phyloP scores from a whole-genome alignment of 192 early-diverging fungal genomes.

The Chytriomyces hyalinus region DNA sequence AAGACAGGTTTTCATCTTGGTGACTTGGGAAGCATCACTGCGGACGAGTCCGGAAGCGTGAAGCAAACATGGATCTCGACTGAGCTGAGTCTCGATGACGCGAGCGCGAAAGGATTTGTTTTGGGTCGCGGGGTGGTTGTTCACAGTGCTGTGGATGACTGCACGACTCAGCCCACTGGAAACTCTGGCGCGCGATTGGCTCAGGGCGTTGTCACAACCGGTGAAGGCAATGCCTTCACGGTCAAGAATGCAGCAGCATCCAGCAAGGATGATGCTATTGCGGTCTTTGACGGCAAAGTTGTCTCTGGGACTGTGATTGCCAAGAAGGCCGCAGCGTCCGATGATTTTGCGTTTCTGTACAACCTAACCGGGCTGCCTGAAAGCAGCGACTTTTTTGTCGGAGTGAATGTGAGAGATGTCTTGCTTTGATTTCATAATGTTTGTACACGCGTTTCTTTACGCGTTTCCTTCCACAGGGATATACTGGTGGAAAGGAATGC shows the following conservation, averaged over 20 bases:
- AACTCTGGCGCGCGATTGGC: conserved; percentile 24
- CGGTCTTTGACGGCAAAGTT: not conserved
- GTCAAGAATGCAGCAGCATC: not conserved
- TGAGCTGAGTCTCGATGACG: not conserved
- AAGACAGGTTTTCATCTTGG: conserved; percentile 9
- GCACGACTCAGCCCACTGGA: conserved; percentile 37
- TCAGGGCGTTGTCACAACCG: conserved; percentile 19
- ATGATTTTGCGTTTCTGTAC: not conserved
- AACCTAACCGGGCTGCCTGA: not conserved
- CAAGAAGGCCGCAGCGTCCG: not conserved
- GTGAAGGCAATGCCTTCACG: not conserved
- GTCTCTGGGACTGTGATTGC: not conserved
- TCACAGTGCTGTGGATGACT: conserved; percentile 22
- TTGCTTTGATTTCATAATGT: too few relatives aligned
- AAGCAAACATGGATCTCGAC: not conserved
- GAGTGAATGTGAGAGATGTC: not conserved
- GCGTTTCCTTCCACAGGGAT: too few relatives aligned
- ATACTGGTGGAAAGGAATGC: not conserved
- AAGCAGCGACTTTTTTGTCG: not conserved
- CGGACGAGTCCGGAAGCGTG: conserved; percentile 18
- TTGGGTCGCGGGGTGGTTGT: conserved; percentile 28
- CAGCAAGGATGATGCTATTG: not conserved
- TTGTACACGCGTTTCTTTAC: too few relatives aligned
- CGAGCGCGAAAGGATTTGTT: not conserved
- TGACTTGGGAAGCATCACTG: conserved; percentile 32